Conservation (phyloP, 225 moss, liverwort and hornwort genomes). For the Takakia lepidozioides region DNA sequence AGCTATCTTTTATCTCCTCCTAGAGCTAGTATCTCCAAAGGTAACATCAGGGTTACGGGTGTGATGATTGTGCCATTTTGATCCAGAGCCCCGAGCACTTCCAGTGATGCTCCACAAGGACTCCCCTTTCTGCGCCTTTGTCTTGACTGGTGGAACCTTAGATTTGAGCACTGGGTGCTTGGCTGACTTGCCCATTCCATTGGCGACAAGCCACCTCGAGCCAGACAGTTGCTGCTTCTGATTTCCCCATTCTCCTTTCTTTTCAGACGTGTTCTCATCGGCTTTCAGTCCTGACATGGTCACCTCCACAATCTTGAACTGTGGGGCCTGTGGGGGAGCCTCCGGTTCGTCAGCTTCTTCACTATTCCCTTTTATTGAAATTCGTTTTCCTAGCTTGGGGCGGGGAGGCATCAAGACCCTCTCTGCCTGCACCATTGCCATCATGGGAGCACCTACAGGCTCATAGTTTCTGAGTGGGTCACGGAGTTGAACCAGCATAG, state of each 20-base stretch:
- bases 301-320: conserved; percentile 70
- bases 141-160: conserved; percentile 20
- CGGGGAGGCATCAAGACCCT: conserved; percentile 42
- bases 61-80: conserved; percentile 63
- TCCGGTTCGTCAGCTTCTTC: conserved; percentile 38
- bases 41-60: conserved; percentile 68
- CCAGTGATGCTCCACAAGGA: conserved; percentile 66
- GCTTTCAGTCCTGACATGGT: conserved; percentile 61
- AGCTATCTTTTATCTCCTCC: conserved; percentile 47
- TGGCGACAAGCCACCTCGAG: conserved; percentile 70
- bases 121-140: conserved; percentile 38
- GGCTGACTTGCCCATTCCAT: conserved; percentile 57
- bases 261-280: conserved; percentile 11
- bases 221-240: conserved; percentile 70
- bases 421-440: conserved; percentile 71
- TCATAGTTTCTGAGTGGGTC: conserved; percentile 69
- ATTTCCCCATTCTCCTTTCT: conserved; percentile 35
- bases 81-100: conserved; percentile 46
- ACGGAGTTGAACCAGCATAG: conserved; percentile 75
- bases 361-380: conserved; percentile 29
- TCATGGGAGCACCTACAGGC: conserved; percentile 80
- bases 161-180: conserved; percentile 6
- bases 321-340: conserved; percentile 12
- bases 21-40: conserved; percentile 52
- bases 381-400: conserved; percentile 36